Base-by-base conservation (phyloP, 768 basidiomycete genomes). In the Inosperma sp. region DNA sequence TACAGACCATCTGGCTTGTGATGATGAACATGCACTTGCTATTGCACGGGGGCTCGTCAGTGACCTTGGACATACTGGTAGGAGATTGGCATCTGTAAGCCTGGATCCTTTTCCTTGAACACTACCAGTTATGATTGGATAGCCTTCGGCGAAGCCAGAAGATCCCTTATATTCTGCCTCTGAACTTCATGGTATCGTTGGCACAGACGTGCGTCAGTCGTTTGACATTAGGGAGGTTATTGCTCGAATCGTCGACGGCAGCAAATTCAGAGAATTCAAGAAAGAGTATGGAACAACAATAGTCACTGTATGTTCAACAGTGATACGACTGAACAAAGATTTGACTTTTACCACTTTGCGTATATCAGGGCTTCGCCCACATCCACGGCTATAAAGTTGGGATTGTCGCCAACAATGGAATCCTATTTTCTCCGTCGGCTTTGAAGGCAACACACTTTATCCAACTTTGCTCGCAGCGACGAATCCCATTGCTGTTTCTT, bases 161-260 rank as follows among this genome's bases (percentile, higher is more conserved):
- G 76, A 78, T 3, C 93, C 93, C 3, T 61, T 95, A 10, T 93
- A 92, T 63, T 78, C 86, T 46, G 77, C 84, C 4, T 75, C 79
- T 5, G 93, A 97, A 52, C 72, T 97, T 7, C 88, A 93, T 65
- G 90, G 90, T 23, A 91, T 96, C 54, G 91, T 95, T 23, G 92
- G 92, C 5, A 88, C 90, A 3, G 93, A 96, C 61, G 77, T 86
- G 17, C 81, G 88, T 21, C 91, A 94, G 66, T 70, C 85, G 0
- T 95, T 94, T 63, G 93, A 96, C 65, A 93, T 95, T 86, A 78
- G 91, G 30, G 93, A 96, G 63, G 84, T 97, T 10, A 92, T 97
- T 58, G 85, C 93, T 22, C 83, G 93, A 22, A 72, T 94, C 33
- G 92, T 93, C 7, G 93, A 97, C 56, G 92, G 93, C 2, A 93